Evolutionary conservation across 2,329 filamentous ascomycete genomes (phyloP).

Genomic region (Hypoxylon sp.): DNA sequence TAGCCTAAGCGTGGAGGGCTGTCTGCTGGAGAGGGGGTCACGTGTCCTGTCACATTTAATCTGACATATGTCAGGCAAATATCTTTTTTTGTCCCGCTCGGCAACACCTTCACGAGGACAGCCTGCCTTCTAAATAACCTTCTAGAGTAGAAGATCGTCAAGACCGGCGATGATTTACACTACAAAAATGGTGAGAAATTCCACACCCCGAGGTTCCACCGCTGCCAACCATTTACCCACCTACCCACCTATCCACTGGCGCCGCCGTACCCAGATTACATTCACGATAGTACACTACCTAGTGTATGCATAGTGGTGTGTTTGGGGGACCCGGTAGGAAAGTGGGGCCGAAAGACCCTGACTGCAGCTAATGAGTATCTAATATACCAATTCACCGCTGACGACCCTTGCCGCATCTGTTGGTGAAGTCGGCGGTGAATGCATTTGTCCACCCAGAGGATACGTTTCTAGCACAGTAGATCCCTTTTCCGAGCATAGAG

Average conservation of each 20-base stretch:
- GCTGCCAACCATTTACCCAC: background rate
- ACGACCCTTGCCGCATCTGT: conserved; percentile 40
- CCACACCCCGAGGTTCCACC: conserved; percentile 34
- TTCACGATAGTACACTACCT: conserved; percentile 33
- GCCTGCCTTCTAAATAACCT: conserved; percentile 21
- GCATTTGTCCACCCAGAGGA: conserved; percentile 18
- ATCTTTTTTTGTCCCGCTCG: conserved; percentile 13
- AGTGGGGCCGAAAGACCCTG: conserved; percentile 43
- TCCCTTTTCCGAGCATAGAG: conserved; percentile 34
- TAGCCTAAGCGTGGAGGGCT: background rate
- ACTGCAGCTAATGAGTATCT: conserved; percentile 34
- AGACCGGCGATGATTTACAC: conserved; percentile 20
- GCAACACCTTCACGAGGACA: conserved; percentile 5
- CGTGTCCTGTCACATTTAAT: conserved; percentile 14
- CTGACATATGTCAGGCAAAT: conserved; percentile 8
- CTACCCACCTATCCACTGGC: conserved; percentile 12
- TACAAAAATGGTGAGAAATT: conserved; percentile 26
- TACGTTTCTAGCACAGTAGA: conserved; percentile 29
- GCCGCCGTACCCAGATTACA: conserved; percentile 23
- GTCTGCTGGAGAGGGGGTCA: conserved; percentile 17
- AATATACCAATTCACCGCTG: conserved; percentile 33
- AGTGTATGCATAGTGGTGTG: conserved; percentile 36
- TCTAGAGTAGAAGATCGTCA: conserved; percentile 29
- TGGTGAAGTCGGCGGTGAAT: conserved; percentile 39
- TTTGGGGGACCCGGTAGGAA: conserved; percentile 34